Conservation (phyloP, 192 early-diverging fungal genomes). For the Backusella circina region DNA sequence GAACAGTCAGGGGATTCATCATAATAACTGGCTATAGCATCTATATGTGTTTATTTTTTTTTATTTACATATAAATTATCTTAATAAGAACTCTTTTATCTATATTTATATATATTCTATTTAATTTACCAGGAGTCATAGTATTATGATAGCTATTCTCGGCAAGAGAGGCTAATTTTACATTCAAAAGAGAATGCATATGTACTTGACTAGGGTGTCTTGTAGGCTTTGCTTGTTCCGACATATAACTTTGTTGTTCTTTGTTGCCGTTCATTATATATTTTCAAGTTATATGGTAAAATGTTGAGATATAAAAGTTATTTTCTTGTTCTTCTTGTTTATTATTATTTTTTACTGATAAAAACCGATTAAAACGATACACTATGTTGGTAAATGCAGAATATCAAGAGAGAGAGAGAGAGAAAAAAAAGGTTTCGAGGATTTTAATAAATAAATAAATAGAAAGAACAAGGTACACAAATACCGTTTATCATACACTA, state of each 20-base stretch:
- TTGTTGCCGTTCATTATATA: neutral
- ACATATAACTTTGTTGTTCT: neutral
- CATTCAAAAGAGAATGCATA: conserved; percentile 14
- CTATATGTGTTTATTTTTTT: neutral
- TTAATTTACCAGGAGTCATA: conserved; percentile 13
- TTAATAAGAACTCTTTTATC: neutral
- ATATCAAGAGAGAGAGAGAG: neutral
- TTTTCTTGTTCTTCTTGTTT: neutral
- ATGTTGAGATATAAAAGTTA: neutral
- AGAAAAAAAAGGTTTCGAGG: neutral
- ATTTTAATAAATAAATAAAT: conserved; percentile 1
- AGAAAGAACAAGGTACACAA: neutral
- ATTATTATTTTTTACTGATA: neutral
- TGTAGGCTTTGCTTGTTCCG: neutral
- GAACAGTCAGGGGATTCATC: conserved; percentile 12
- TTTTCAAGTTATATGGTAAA: neutral
- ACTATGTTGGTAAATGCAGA: neutral
- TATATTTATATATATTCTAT: neutral
- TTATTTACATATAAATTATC: neutral
- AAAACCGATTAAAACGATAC: neutral
- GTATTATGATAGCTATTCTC: conserved; percentile 6
- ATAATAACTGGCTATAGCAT: conserved; percentile 10
- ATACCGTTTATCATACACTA: neutral
- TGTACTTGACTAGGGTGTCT: neutral
- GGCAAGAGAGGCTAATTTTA: conserved; percentile 1